These are phyloP conservation scores for Chaetomium strumarium DNA, from an alignment of 2,329 filamentous ascomycete genomes.

Conservation along the genomic window DNA sequence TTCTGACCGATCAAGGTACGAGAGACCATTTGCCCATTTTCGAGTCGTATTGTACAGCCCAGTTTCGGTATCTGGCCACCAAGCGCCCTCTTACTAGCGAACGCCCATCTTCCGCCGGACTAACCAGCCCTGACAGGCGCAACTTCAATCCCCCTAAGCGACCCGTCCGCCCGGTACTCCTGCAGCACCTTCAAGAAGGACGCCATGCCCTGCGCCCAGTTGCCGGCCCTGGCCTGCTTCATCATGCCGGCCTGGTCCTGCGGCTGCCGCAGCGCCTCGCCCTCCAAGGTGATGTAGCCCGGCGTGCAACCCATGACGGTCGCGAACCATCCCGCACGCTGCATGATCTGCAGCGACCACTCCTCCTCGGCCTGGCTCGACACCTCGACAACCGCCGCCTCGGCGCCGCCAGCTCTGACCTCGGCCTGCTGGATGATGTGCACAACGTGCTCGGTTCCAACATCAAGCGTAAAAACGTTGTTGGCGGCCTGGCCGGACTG, in stretches of 20 bases:
- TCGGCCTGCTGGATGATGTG: slow-evolving; percentile 31
- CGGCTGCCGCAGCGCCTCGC: slow-evolving; percentile 23
- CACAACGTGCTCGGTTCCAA: slow-evolving; percentile 36
- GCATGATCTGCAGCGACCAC: slow-evolving; percentile 39
- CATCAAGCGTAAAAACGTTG: slow-evolving; percentile 33
- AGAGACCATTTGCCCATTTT: too few species aligned
- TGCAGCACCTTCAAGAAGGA: slow-evolving; percentile 24
- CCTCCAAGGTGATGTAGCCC: slow-evolving; percentile 46
- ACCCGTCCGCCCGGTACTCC: slow-evolving; percentile 18
- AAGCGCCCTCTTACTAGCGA: too few species aligned
- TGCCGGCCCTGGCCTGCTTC: slow-evolving; percentile 26
- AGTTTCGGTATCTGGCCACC: too few species aligned
- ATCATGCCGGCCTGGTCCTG: slow-evolving; percentile 27
- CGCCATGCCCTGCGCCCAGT: slow-evolving; percentile 28
- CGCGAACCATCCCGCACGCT: slow-evolving; percentile 35
- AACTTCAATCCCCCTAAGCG: slow-evolving; percentile 14
- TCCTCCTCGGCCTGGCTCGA: slow-evolving; percentile 40
- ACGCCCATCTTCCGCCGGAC: too few species aligned
- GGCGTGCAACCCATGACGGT: slow-evolving; percentile 47
- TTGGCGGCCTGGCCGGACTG: slow-evolving; percentile 39
- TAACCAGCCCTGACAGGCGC: neutral
- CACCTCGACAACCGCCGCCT: slow-evolving; percentile 36
- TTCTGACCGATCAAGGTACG: too few species aligned
- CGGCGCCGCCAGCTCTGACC: slow-evolving; percentile 18
- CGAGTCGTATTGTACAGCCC: too few species aligned